Evolutionary conservation across 164 flowering plant genomes (phyloP).

Genomic region (Magnolia sinica): DNA sequence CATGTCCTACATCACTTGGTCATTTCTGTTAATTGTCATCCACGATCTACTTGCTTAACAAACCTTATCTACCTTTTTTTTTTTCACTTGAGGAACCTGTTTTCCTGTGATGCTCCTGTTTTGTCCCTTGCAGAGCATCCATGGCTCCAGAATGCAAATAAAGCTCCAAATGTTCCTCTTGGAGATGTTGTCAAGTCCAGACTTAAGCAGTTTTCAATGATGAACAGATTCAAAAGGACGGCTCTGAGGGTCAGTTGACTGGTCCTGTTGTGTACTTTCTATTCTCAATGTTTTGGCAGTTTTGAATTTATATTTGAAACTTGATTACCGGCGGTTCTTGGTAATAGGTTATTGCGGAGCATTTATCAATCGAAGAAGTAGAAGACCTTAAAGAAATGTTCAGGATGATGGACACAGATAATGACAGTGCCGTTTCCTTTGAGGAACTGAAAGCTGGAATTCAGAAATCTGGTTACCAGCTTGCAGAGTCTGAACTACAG

Average conservation of each 20-base stretch:
- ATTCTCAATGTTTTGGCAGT: background rate
- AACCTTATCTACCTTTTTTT: background rate
- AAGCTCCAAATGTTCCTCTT: constrained; percentile 88
- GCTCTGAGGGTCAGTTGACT: constrained; percentile 69
- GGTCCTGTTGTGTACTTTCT: background rate
- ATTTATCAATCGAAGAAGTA: constrained; percentile 77
- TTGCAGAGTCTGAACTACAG: constrained; percentile 81
- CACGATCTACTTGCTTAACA: background rate
- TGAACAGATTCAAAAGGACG: constrained; percentile 90
- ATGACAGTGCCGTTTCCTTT: constrained; percentile 66
- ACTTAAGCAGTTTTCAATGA: constrained; percentile 89
- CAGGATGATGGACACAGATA: constrained; percentile 70
- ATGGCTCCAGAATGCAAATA: constrained; percentile 89
- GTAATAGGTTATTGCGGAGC: constrained; percentile 81
- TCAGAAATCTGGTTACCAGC: constrained; percentile 56
- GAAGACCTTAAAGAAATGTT: constrained; percentile 84
- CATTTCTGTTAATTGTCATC: background rate
- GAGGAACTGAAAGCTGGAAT: constrained; percentile 78
- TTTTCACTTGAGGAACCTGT: background rate
- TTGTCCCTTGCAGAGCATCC: constrained; percentile 59
- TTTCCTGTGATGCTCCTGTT: background rate
- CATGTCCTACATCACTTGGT: background rate
- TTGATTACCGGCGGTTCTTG: background rate
- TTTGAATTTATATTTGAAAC: background rate
- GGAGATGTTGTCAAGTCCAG: constrained; percentile 91